Evolutionary conservation across 2,329 filamentous ascomycete species (phyloP).

Genomic region (Stagonosporopsis rhizophila): DNA sequence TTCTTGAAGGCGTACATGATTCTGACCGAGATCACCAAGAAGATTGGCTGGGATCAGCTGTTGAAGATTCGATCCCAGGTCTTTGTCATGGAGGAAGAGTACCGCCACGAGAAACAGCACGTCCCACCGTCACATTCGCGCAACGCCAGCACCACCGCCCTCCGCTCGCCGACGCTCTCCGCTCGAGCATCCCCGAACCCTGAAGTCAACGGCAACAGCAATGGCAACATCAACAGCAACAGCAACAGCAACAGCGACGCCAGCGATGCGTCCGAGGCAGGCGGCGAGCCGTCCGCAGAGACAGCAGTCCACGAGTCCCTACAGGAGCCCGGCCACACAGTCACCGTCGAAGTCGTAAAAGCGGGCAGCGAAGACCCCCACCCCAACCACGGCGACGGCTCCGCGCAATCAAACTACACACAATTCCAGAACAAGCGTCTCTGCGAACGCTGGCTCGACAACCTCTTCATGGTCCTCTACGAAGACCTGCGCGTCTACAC

Average conservation of each 20-base stretch:
- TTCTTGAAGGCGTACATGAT: conserved; percentile 95
- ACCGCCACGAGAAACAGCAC: conserved; percentile 77
- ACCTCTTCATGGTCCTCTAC: conserved; percentile 98
- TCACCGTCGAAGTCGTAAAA: conserved; percentile 79
- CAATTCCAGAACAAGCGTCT: conserved; percentile 97
- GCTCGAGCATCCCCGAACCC: conserved; percentile 42
- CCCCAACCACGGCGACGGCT: conserved; percentile 9
- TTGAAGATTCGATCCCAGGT: conserved; percentile 94
- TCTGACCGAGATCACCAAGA: conserved; percentile 92
- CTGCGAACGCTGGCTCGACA: conserved; percentile 97
- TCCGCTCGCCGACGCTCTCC: conserved; percentile 67
- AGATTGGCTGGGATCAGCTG: conserved; percentile 97
- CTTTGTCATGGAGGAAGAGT: conserved; percentile 99
- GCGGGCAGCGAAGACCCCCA: conserved; percentile 70
- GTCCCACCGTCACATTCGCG: conserved; percentile 56
- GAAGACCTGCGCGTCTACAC: conserved; percentile 98
- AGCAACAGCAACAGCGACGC: too few relatives aligned
- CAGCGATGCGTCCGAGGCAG: too few relatives aligned
- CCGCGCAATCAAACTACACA: conserved; percentile 73
- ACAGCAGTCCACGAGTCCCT: conserved; percentile 55
- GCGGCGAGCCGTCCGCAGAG: too few relatives aligned
- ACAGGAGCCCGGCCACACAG: conserved; percentile 81
- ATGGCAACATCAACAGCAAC: too few relatives aligned
- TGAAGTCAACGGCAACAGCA: conserved; percentile 45
- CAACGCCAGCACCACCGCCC: conserved; percentile 79